Base-by-base conservation (phyloP, 1,284 basidiomycete species). In the Golubevia sp. region DNA sequence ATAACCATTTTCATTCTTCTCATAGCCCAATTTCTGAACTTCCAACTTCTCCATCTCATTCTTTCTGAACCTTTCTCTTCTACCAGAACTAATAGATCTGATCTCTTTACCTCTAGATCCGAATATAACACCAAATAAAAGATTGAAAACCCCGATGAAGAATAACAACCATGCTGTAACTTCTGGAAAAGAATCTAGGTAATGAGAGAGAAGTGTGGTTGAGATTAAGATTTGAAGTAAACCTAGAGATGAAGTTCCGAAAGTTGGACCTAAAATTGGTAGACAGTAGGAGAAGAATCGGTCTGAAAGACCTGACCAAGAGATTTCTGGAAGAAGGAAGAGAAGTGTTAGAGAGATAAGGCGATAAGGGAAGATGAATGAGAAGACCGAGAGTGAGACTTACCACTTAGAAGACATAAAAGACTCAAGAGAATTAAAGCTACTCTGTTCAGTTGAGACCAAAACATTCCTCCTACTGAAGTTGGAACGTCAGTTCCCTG, bases 391-490 rank as follows among this genome's bases (percentile, higher is more conserved):
- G n/a, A 8, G 20, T 2, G 49, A 2, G 23, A 30, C 58, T 13
- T 23, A 60, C 50, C 58, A n/a, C 27, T 53, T 21, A 75, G 63
- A 1, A 75, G 30, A 25, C 73, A 61, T 26, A 66, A 51, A 24
- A 67, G 18, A 3, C 68, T 56, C 8, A 73, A 30, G 6, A 68
- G 38, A 15, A 60, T 11, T 8, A 62, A 27, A n/a, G 59, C 68
- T 11, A 63, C 20, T 38, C 72, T 66, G 58, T 77, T 68, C 0
- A 77, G 63, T 38, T 72, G 68, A 0, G 64, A 61, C 75, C 75
- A 77, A 55, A 77, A 74, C 0, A 74, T 60, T 20, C 75, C 75
- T 58, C 74, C 66, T 30, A 70, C 65, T 2, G 64, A 51, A n/a
- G 60, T 65, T 0, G 74, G 75, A 48, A 76, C 68, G 59, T 77